Base-by-base conservation (phyloP, 805 yeast genomes). In the Wickerhamiella kazuoi region DNA sequence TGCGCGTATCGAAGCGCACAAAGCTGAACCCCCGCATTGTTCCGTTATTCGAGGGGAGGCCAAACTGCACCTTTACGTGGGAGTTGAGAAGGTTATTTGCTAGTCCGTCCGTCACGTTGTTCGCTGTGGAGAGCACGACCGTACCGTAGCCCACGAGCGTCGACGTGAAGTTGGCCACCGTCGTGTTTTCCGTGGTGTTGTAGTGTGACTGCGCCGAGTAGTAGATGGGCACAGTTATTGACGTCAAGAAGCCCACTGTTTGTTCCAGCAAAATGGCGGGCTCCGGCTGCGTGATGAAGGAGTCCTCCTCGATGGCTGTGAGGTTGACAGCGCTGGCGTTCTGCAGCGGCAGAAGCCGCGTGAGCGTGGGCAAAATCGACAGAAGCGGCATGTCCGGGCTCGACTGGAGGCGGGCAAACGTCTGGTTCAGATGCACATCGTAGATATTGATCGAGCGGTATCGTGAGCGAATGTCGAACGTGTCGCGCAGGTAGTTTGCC, bases 91-190 rank as follows among this genome's bases (percentile, higher is more conserved):
- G 16, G 6, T 8, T 8, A 11, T 14, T 15, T 8, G 31, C 16
- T 6, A 15, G 7, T 5, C 16, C 16, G 7, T 8, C 31, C 31
- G 31, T 8, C 6, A 8, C 31, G 15, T 8, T 14, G 15, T n/a
- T 15, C 31, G 31, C 7, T 11, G 36, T 34, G 8, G 29, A 24
- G 14, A 42, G n/a, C 1, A 46, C 44, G 2, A 43, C 43, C 2
- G 48, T 44, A 21, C 45, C 44, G 37, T 44, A 48, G 14, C 49
- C 51, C 2, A 47, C 30, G 4, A 41, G 30, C 5, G 17, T 8
- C n/a, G n/a, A 17, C 30, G 7, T 8, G 31, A 9, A 15, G 13
- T 6, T 18, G 19, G 18, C 6, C 18, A 34, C 4, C 19, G 37
- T n/a, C 14, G 30, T n/a, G 30, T 21, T 29, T 23, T 11, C 9